Base-by-base conservation (phyloP, 305 asterid genomes). In the Ruellia speciosa region DNA sequence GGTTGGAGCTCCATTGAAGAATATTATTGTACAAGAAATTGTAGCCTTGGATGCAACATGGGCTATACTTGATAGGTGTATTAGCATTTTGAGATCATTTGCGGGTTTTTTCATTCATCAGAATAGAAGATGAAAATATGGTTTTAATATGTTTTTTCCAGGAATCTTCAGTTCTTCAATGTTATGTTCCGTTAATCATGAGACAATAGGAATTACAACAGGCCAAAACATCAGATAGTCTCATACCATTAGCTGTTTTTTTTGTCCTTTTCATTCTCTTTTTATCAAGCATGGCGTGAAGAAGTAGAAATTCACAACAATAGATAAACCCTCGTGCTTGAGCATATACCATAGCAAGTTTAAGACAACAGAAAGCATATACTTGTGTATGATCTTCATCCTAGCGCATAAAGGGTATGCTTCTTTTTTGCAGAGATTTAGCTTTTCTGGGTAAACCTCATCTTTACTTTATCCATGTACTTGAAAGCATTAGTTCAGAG, bases 11-110 rank as follows among this genome's bases (percentile, higher is more conserved):
- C 95, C 95, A 5, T 14, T 67, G 19, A 66, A 60, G 70, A 70
- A 70, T 34, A 76, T 84, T 53, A 56, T 86, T 33, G 70, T 75
- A 17, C 87, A 86, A 62, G 90, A 84, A 74, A 68, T 79, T 20
- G 47, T 58, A 58, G 53, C 69, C 53, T 67, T 74, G 50, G 73
- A 79, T 14, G 71, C 88, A 24, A 66, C 80, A 28, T 82, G 85
- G 87, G 77, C 79, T 40, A 59, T 87, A 63, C 80, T 87, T 49
- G 88, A 81, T 57, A 76, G 94, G 96, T n/a, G n/a, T 86, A 76
- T 33, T 17, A n/a, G 2, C 31, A 24, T 24, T 24, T 24, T 24
- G 31, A 24, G 31, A 1, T 24, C 31, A 24, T 24, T 24, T 24
- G 31, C 3, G 31, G 31, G 2, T 24, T 4, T 24, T 24, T 24